Evolutionary conservation across 352 stramenopile species (phyloP).

Genomic region (Phytopythium chamaehyphon): DNA sequence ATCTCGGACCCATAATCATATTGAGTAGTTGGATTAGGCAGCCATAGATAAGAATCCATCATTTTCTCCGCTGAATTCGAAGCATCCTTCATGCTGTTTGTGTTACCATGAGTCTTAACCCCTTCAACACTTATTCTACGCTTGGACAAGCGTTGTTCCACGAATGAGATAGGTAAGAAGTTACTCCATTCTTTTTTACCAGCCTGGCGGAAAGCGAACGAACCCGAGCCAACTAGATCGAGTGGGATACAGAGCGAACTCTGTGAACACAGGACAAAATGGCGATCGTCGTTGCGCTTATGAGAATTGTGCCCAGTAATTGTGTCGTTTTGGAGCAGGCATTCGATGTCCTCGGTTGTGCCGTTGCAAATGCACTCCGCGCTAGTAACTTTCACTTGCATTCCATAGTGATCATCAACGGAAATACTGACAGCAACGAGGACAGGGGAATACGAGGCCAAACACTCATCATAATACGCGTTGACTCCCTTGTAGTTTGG

Average conservation of each 20-base stretch:
- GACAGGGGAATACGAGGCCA: slow-evolving; percentile 62
- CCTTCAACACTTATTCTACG: slow-evolving; percentile 68
- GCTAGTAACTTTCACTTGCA: slow-evolving; percentile 77
- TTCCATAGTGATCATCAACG: slow-evolving; percentile 64
- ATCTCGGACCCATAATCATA: slow-evolving; percentile 53
- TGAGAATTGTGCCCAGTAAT: slow-evolving; percentile 63
- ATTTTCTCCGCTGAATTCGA: slow-evolving; percentile 60
- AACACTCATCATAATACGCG: slow-evolving; percentile 70
- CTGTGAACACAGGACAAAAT: slow-evolving; percentile 48
- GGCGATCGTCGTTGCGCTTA: slow-evolving; percentile 38
- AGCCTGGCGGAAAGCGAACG: slow-evolving; percentile 79
- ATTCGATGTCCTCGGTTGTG: slow-evolving; percentile 69
- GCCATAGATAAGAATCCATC: slow-evolving; percentile 49
- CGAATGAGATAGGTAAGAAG: slow-evolving; percentile 59
- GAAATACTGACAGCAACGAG: slow-evolving; percentile 65
- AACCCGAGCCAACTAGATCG: slow-evolving; percentile 59
- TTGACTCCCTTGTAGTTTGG: slow-evolving; percentile 85
- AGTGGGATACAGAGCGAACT: slow-evolving; percentile 66
- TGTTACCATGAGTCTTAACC: slow-evolving; percentile 47
- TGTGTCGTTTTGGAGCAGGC: slow-evolving; percentile 56
- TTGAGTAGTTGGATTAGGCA: slow-evolving; percentile 46
- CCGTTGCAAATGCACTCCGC: slow-evolving; percentile 74
- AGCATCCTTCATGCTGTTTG: slow-evolving; percentile 32
- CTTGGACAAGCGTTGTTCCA: slow-evolving; percentile 70
- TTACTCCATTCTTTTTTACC: slow-evolving; percentile 88